phyloP scores from a whole-genome alignment of 495 filamentous ascomycete genomes.

The Aspergillus affinis region DNA sequence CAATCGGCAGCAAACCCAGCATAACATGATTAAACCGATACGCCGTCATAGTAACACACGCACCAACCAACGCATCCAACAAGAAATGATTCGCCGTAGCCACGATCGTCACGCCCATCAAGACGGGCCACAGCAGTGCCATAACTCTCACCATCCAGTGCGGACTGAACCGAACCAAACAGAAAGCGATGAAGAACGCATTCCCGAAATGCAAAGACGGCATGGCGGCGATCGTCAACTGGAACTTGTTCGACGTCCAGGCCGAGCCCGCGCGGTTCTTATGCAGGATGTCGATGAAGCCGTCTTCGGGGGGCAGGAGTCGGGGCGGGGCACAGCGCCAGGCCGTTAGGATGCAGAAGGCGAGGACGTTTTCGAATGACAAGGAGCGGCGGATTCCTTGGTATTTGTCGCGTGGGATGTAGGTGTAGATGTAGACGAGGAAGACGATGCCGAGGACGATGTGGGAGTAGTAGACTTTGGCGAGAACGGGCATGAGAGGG shows the following conservation, averaged over 20 bases:
- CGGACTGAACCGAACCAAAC: constrained; percentile 32
- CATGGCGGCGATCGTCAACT: constrained; percentile 55
- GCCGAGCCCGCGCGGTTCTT: constrained; percentile 54
- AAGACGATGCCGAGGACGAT: constrained; percentile 52
- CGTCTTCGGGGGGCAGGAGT: constrained; percentile 58
- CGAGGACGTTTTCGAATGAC: constrained; percentile 59
- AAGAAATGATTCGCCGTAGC: constrained; percentile 67
- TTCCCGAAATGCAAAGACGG: constrained; percentile 61
- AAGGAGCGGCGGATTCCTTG: constrained; percentile 28
- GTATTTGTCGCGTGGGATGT: constrained; percentile 51
- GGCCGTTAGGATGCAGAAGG: constrained; percentile 56
- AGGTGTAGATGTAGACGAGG: constrained; percentile 59
- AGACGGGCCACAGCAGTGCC: constrained; percentile 54
- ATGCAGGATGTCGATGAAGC: constrained; percentile 62
- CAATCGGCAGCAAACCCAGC: neutral
- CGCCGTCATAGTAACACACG: constrained; percentile 46
- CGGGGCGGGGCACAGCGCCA: constrained; percentile 64
- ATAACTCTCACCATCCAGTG: constrained; percentile 15
- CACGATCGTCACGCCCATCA: constrained; percentile 60
- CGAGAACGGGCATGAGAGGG: constrained; percentile 59
- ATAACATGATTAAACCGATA: constrained; percentile 41
- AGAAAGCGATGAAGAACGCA: constrained; percentile 57
- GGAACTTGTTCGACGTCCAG: constrained; percentile 60
- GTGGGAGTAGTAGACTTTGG: constrained; percentile 43
- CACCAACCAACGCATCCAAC: constrained; percentile 56